phyloP scores from a whole-genome alignment of 2,329 filamentous ascomycete genomes.

The Neopestalotiopsis sp. region DNA sequence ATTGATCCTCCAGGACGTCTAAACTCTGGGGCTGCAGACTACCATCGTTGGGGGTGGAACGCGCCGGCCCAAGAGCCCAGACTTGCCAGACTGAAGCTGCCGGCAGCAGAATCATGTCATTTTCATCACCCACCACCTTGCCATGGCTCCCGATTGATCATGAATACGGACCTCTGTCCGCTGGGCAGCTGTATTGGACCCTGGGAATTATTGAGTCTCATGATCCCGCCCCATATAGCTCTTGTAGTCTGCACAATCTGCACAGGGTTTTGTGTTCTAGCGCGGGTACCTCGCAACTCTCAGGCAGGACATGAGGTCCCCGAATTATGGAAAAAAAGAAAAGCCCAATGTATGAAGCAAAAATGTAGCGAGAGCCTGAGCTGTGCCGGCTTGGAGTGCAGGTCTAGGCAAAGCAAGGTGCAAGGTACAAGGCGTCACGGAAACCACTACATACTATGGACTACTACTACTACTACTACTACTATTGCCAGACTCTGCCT shows the following conservation, averaged over 20 bases:
- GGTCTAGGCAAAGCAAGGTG: not conserved
- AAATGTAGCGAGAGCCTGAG: not conserved
- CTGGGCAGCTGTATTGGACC: not conserved
- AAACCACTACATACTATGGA: not conserved
- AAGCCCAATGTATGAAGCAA: not conserved
- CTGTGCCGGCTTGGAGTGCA: not conserved
- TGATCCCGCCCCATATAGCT: constrained; percentile 1
- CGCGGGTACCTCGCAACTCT: not conserved
- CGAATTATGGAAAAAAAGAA: not conserved
- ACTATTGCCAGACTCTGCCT: not conserved
- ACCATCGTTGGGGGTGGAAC: not conserved
- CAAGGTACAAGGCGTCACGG: not conserved
- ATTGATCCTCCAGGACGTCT: not conserved
- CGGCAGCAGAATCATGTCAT: not conserved
- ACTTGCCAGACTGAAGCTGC: not conserved
- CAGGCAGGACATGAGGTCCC: not conserved
- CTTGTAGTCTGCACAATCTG: not conserved
- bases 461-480: not conserved
- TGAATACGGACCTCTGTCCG: not conserved
- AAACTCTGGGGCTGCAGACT: constrained; percentile 4
- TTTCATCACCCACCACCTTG: not conserved
- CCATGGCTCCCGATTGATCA: not conserved
- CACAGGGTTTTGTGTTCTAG: constrained; percentile 7
- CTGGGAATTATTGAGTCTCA: constrained; percentile 17
- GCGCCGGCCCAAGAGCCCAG: not conserved